Evolutionary conservation across 805 yeast species (phyloP), one percentile per base, ranked within the genome.

Genomic region (Danielozyma ontarioensis): DNA sequence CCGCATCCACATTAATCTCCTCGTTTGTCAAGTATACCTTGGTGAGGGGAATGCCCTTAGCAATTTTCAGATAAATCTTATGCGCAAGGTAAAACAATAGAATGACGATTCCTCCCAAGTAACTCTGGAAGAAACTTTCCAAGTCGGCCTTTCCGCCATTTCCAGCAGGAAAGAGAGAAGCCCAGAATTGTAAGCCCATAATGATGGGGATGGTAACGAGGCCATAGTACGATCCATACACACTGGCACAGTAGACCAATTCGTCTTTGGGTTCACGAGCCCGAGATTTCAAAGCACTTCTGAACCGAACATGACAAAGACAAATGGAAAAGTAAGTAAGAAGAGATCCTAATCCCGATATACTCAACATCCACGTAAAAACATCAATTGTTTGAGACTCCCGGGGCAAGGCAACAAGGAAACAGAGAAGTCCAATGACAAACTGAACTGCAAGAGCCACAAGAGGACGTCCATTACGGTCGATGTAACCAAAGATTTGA

Each of bases 91-190:
- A 78, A 49, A 65, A 71, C 11, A 53, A 65, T 4, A 59, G 5
- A 25, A 70, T 56, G 25, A 72, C 67, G 16, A 55, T 57, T 4
- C 58, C 59, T 27, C 81, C 79, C 31, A 79, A 55, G 51, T 76
- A 78, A 33, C 64, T 59, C 55, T 67, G 60, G 66, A 78, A 78
- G 57, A 79, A 79, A 33, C 53, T 55, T 21, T 52, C 45, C 34
- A 62, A 64, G 37, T 60, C 55, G 11, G 57, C 52, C 21, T 45
- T 42, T 12, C 59, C 62, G 18, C 40, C 47, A 11, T 43, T 45
- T 4, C 50, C 51, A 12, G 46, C 31, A 1, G 65, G 65, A 51
- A 55, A 58, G 27, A 61, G 49, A 4, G 68, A 64, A 14, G 60
- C 64, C 65, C 64, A 63, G 37, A 62, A 57, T 42, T 62, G 67